A percentile compares a stretch with the other conserved stretches of the same genome.
These are phyloP conservation scores for Fusarium protoensiforme DNA, from an alignment of 2,329 filamentous ascomycete species.

Conservation along the genomic window DNA sequence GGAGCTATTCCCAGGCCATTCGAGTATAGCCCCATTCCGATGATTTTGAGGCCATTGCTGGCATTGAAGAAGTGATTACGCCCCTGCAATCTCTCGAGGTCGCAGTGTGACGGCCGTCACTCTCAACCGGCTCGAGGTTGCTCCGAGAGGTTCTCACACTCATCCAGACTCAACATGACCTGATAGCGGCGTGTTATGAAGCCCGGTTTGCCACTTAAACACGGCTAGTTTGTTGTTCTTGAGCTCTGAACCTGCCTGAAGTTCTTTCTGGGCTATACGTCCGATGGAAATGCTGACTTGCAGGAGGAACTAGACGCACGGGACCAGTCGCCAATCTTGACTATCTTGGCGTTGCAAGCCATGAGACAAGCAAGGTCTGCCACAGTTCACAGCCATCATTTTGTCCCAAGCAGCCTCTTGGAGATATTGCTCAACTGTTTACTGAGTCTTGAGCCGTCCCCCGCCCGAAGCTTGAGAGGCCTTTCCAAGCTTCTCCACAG, in stretches of 20 bases:
- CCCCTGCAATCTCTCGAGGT: constrained; percentile 8
- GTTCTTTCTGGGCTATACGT: neutral
- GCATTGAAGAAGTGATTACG: neutral
- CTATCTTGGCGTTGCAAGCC: neutral
- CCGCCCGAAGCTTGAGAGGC: neutral
- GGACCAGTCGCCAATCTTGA: neutral
- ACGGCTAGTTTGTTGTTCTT: neutral
- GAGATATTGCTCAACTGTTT: neutral
- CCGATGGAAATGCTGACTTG: neutral
- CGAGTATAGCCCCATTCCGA: neutral
- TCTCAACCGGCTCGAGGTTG: constrained; percentile 2
- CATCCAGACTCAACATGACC: constrained; percentile 5
- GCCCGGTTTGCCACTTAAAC: constrained; percentile 1
- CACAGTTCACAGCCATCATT: neutral
- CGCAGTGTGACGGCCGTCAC: constrained; percentile 15
- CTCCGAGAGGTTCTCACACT: neutral
- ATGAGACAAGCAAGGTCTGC: neutral
- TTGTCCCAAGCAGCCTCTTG: neutral
- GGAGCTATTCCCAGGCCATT: neutral
- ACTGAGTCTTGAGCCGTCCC: neutral
- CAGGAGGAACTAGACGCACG: neutral
- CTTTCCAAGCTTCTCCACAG: neutral
- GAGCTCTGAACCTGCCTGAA: neutral
- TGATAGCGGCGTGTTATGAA: constrained; percentile 8
- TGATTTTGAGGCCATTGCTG: neutral